These are phyloP conservation scores for Erodium chrysanthum DNA, from an alignment of 441 rosid species.

Conservation along the genomic window DNA sequence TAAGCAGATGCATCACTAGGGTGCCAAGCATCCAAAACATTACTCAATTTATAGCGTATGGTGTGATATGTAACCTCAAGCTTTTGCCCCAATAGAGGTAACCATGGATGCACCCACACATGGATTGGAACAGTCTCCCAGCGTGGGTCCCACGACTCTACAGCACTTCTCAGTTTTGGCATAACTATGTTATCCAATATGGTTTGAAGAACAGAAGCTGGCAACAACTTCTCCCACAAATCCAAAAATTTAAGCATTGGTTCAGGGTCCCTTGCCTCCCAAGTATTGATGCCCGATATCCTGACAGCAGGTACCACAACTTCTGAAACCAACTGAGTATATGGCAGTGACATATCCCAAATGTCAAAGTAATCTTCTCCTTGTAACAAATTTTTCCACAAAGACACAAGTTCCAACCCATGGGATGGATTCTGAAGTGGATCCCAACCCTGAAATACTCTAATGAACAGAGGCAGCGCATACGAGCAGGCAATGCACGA, in stretches of 20 bases:
- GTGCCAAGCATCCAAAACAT: constrained; percentile 79
- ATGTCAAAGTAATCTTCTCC: constrained; percentile 49
- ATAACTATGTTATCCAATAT: constrained; percentile 1
- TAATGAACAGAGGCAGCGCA: constrained; percentile 65
- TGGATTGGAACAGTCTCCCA: constrained; percentile 72
- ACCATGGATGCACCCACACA: constrained; percentile 93
- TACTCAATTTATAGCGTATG: constrained; percentile 68
- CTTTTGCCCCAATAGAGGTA: constrained; percentile 62
- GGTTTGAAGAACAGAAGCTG: neutral
- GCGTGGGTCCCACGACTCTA: constrained; percentile 73
- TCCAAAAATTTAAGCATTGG: neutral
- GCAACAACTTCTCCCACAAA: neutral
- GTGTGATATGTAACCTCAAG: constrained; percentile 63
- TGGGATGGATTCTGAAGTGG: constrained; percentile 63
- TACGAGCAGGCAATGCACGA: constrained; percentile 65
- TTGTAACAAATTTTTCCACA: constrained; percentile 65
- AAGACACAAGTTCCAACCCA: constrained; percentile 44
- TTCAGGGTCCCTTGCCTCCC: neutral
- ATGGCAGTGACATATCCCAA: constrained; percentile 56
- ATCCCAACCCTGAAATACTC: constrained; percentile 89
- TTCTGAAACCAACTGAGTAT: constrained; percentile 60
- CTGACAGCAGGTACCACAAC: constrained; percentile 27
- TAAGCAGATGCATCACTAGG: constrained; percentile 74
- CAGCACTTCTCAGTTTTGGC: constrained; percentile 16
- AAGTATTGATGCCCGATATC: neutral